phyloP scores from a whole-genome alignment of 371 early-diverging fungal species.

The Lichtheimia ornata region DNA sequence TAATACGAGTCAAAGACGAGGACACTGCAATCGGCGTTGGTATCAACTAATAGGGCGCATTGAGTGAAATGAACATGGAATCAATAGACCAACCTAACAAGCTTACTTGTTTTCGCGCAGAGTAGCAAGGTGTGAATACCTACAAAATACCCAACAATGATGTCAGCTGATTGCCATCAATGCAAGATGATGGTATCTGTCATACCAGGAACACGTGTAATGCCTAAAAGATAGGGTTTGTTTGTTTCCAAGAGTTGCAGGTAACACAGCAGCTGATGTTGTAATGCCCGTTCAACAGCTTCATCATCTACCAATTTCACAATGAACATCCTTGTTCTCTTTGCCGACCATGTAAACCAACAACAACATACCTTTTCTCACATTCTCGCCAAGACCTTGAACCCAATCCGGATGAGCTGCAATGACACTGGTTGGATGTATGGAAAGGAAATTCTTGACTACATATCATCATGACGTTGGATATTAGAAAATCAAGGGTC shows the following conservation, averaged over 20 bases:
- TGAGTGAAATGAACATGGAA: neutral
- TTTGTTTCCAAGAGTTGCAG: slow-evolving; percentile 65
- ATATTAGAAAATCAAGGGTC: neutral
- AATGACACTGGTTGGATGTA: slow-evolving; percentile 69
- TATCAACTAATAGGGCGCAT: slow-evolving; percentile 42
- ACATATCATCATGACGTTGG: neutral
- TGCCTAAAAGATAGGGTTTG: slow-evolving; percentile 66
- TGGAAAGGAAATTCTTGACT: slow-evolving; percentile 54
- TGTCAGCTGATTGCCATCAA: neutral
- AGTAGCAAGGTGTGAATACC: slow-evolving; percentile 46
- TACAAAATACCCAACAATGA: slow-evolving; percentile 14
- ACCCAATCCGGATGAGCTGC: slow-evolving; percentile 60
- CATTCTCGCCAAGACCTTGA: slow-evolving; percentile 42
- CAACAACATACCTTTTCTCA: slow-evolving; percentile 34
- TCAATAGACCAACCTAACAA: neutral
- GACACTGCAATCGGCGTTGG: slow-evolving; percentile 55
- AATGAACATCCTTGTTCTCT: neutral
- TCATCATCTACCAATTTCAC: slow-evolving; percentile 32
- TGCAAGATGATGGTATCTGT: neutral
- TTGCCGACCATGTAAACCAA: neutral
- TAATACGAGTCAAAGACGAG: slow-evolving; percentile 63
- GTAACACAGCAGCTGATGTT: slow-evolving; percentile 61
- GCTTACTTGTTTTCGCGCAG: slow-evolving; percentile 42
- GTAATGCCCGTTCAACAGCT: slow-evolving; percentile 36
- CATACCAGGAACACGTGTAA: slow-evolving; percentile 57